phyloP scores from a whole-genome alignment of 768 basidiomycete species.

The Cubamyces sp. region DNA sequence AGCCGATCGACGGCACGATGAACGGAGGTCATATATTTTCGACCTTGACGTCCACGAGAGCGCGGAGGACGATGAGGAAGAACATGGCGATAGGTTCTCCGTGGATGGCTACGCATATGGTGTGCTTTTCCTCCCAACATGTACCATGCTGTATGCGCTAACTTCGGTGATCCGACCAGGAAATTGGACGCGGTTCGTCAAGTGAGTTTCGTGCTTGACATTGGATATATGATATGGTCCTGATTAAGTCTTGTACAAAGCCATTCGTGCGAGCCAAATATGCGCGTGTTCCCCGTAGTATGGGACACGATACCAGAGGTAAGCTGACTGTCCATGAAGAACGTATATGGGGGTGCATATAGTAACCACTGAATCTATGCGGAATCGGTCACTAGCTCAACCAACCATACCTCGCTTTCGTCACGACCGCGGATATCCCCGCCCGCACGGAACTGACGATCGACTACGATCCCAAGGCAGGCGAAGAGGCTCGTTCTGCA shows the following conservation, averaged over 20 bases:
- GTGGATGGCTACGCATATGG: constrained; percentile 60
- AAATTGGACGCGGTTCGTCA: constrained; percentile 79
- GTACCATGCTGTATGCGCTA: not conserved
- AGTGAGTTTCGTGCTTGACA: constrained; percentile 45
- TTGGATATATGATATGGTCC: not conserved
- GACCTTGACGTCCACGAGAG: constrained; percentile 63
- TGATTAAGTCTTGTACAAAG: constrained; percentile 40
- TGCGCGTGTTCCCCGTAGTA: constrained; percentile 58
- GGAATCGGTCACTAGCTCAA: constrained; percentile 45
- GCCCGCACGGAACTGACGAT: constrained; percentile 61
- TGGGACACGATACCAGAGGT: constrained; percentile 66
- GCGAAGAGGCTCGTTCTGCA: constrained; percentile 19
- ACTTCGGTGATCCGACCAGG: constrained; percentile 42
- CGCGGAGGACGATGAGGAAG: constrained; percentile 39
- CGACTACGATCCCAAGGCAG: constrained; percentile 60
- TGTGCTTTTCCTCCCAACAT: constrained; percentile 33
- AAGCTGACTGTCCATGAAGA: constrained; percentile 17
- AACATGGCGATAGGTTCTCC: constrained; percentile 42
- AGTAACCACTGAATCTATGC: not conserved
- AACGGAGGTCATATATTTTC: constrained; percentile 55
- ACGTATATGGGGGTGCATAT: not conserved
- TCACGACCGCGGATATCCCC: constrained; percentile 50
- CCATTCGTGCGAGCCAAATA: constrained; percentile 69
- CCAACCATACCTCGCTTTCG: constrained; percentile 66
- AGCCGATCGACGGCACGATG: constrained; percentile 42